phyloP scores from a whole-genome alignment of 768 basidiomycete genomes.

The Xanthoconium purpureum region DNA sequence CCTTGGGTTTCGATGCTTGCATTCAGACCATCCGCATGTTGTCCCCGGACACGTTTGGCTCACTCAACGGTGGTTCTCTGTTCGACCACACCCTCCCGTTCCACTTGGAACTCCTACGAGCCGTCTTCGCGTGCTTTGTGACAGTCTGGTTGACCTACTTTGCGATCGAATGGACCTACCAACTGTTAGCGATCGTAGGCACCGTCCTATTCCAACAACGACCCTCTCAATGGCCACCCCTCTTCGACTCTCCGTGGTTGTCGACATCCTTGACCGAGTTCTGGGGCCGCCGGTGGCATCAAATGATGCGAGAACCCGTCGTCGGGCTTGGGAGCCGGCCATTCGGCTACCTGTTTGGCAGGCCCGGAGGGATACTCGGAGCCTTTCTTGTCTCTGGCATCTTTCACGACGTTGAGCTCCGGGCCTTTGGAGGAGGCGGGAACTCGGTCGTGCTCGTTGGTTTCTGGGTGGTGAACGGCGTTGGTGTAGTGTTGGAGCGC shows the following conservation, averaged over 20 bases:
- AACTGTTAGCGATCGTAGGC: slow-evolving; percentile 40
- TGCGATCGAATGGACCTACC: slow-evolving; percentile 43
- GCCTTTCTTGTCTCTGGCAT: slow-evolving; percentile 58
- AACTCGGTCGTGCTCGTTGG: slow-evolving; percentile 41
- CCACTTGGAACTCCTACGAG: slow-evolving; percentile 35
- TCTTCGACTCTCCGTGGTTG: slow-evolving; percentile 56
- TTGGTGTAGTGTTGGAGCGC: slow-evolving; percentile 51
- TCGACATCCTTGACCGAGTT: slow-evolving; percentile 57
- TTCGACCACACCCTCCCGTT: slow-evolving; percentile 33
- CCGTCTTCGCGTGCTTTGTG: slow-evolving; percentile 42
- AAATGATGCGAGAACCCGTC: slow-evolving; percentile 56
- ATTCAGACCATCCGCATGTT: slow-evolving; percentile 23
- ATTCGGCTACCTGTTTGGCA: slow-evolving; percentile 43
- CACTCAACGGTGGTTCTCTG: slow-evolving; percentile 35
- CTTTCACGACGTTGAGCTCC: slow-evolving; percentile 52
- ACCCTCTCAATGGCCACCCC: slow-evolving; percentile 58
- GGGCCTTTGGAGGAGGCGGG: slow-evolving; percentile 29
- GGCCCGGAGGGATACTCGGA: slow-evolving; percentile 49
- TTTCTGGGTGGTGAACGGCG: slow-evolving; percentile 54
- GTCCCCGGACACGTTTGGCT: slow-evolving; percentile 38
- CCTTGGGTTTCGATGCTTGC: slow-evolving; percentile 11
- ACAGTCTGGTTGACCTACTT: slow-evolving; percentile 37
- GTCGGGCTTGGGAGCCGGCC: slow-evolving; percentile 48
- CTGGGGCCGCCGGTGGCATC: slow-evolving; percentile 68
- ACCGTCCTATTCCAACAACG: slow-evolving; percentile 45